Evolutionary conservation across 768 basidiomycete genomes (phyloP), one percentile per base, ranked within the genome.

Genomic region (Leccinum pellstonianum): DNA sequence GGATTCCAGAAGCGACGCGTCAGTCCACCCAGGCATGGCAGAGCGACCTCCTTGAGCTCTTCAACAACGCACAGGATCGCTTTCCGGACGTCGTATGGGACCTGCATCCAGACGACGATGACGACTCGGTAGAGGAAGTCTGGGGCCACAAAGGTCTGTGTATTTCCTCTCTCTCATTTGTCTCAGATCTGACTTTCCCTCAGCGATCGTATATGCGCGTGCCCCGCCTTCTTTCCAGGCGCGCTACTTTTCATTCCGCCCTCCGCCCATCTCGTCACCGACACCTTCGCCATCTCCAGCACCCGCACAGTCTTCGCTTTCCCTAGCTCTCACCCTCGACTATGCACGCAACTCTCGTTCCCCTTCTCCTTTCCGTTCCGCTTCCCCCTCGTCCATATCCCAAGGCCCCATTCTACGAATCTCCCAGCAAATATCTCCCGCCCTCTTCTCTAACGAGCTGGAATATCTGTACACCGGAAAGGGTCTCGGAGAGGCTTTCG

Each of bases 61-160:
- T 93, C 73, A 81, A 82, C 63, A 80, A 86, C 55, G 89, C 94
- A n/a, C 90, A 90, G 74, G 91, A 95, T 62, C 82, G 93, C 58
- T 98, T 95, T 69, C 90, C 91, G n/a, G 96, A 98, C 76, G 94
- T 98, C 54, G 86, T 93, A n/a, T 98, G 96, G 95, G 86, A 87
- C 71, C 79, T 88, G 19, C 84, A 83, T 33, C 81, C 82, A 54
- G 80, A 80, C 60, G 77, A 74, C 56, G 68, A 75, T 53, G 81
- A 81, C 58, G 85, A 89, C 64, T 66, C 75, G 29, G 65, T 69
- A 3, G 86, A 83, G 15, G 79, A 81, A 52, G 86, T 97, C 27
- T 97, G 91, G 88, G 95, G 92, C 4, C 96, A 98, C 74, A 96
- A 98, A 84, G 95, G 95, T 96, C 15, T 83, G 29, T 27, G 27